Base-by-base conservation (phyloP, 2,329 filamentous ascomycete genomes). In the Epicoccum sorghinum region DNA sequence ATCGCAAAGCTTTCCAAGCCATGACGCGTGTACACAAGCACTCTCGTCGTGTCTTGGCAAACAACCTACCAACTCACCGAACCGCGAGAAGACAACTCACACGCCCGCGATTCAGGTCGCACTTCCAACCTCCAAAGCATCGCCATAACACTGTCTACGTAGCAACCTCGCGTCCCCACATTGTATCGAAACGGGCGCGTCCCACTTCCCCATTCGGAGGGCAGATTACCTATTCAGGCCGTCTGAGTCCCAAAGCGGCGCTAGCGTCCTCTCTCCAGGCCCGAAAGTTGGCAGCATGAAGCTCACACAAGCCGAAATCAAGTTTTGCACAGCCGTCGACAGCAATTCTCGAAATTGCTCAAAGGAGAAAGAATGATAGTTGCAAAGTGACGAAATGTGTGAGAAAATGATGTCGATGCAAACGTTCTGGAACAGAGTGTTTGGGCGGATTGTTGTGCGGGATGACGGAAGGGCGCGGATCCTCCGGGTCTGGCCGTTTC, bases 301-400 rank as follows among this genome's bases (percentile, higher is more conserved):
- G 27, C 43, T 53, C n/a, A 29, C 47, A 47, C 6, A 18, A 23
- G 14, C 14, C 39, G 33, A 53, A 53, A 53, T 48, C 51, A 53
- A 48, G 51, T 53, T 53, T 53, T 48, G 25, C 18, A 23, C 51
- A 53, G 51, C 25, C 9, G 25, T 53, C 51, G 39, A 53, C 44
- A 25, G 44, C 27, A 18, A 29, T 44, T 27, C 27, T 6, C 23
- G n/a, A 35, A 44, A 38, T 44, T 54, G 35, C 52, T 49, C n/a
- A 23, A 48, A 40, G 7, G 23, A 49, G 52, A 36, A 49, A 38
- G 39, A 37, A 25, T 18, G 18, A 18, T 18, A 18, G 18, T 18
- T 18, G 18, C 43, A 35, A 35, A 35, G 45, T 37, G 32, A 35
- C 14, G 18, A 33, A 37, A 27, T 4, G 12, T 36, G 22, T 8